phyloP scores from a whole-genome alignment of 2,329 filamentous ascomycete genomes.

The Fusarium cyanostomum region DNA sequence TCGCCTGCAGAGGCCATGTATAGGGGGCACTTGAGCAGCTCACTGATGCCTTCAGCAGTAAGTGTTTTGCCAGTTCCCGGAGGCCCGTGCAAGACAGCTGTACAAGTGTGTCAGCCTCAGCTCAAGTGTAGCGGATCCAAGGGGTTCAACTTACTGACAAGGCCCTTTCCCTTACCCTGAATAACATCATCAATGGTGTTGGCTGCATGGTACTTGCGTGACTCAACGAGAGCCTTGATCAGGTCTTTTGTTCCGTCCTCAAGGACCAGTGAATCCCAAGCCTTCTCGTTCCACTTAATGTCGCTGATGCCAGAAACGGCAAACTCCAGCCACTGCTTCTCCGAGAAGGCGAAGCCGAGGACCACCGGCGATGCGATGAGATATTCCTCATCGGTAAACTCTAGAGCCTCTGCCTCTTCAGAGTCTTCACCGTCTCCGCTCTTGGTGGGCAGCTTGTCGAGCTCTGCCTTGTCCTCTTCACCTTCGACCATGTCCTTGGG shows the following conservation, averaged over 20 bases:
- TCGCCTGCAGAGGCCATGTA: slow-evolving; percentile 88
- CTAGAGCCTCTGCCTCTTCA: slow-evolving; percentile 29
- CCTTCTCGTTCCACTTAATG: slow-evolving; percentile 84
- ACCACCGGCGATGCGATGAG: slow-evolving; percentile 86
- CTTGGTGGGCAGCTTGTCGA: slow-evolving; percentile 61
- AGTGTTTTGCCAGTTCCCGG: slow-evolving; percentile 91
- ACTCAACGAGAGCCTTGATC: slow-evolving; percentile 80
- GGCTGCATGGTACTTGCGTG: slow-evolving; percentile 82
- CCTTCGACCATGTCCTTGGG: slow-evolving; percentile 46
- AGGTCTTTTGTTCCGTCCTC: slow-evolving; percentile 68
- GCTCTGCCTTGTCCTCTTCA: slow-evolving; percentile 55
- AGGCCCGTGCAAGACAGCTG: slow-evolving; percentile 80
- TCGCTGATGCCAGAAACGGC: slow-evolving; percentile 80
- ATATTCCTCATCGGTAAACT: slow-evolving; percentile 84
- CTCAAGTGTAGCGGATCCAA: neutral
- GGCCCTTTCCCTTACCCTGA: slow-evolving; percentile 85
- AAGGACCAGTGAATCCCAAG: slow-evolving; percentile 84
- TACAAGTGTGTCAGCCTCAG: slow-evolving; percentile 25
- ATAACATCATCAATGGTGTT: slow-evolving; percentile 86
- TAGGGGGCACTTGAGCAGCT: slow-evolving; percentile 81
- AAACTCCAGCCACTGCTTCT: slow-evolving; percentile 92
- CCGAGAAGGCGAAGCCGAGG: slow-evolving; percentile 85
- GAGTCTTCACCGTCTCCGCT: slow-evolving; percentile 18
- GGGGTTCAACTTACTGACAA: slow-evolving; percentile 65
- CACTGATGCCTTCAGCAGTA: slow-evolving; percentile 86